Conservation (phyloP, 78 protist species). For the Cavenderia fasciculata region DNA sequence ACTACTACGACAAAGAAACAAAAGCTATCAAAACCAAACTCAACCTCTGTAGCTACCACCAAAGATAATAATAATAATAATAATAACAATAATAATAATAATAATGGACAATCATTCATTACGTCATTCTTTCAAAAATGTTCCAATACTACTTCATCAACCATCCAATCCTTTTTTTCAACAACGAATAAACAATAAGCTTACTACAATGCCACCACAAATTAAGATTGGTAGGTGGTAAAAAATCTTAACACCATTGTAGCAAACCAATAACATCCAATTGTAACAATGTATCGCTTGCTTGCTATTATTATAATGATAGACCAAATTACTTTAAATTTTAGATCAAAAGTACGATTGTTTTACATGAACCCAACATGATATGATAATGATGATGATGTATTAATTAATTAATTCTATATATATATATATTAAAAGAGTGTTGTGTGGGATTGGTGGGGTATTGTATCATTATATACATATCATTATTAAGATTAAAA, state of each 20-base stretch:
- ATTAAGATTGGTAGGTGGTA: neutral
- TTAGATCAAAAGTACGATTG: no score
- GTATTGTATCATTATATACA: neutral
- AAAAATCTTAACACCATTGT: neutral
- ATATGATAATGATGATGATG: no score
- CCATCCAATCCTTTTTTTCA: neutral
- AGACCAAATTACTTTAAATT: no score
- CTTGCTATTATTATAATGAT: no score
- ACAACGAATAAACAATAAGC: neutral
- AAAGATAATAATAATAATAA: neutral
- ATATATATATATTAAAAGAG: neutral
- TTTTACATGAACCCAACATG: no score
- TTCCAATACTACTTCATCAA: neutral
- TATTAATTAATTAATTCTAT: neutral
- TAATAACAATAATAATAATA: neutral
- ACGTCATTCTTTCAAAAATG: slow-evolving; percentile 48
- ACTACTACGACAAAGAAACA: no score
- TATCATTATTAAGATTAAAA: neutral
- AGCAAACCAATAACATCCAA: no score
- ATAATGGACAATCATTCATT: slow-evolving; percentile 24
- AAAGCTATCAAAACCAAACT: no score
- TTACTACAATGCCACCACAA: neutral
- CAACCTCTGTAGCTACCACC: no score
- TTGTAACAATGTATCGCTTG: no score
- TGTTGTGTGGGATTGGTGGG: neutral